Base-by-base conservation (phyloP, 257 asterid genomes). In the Solanum lycopersicoides region DNA sequence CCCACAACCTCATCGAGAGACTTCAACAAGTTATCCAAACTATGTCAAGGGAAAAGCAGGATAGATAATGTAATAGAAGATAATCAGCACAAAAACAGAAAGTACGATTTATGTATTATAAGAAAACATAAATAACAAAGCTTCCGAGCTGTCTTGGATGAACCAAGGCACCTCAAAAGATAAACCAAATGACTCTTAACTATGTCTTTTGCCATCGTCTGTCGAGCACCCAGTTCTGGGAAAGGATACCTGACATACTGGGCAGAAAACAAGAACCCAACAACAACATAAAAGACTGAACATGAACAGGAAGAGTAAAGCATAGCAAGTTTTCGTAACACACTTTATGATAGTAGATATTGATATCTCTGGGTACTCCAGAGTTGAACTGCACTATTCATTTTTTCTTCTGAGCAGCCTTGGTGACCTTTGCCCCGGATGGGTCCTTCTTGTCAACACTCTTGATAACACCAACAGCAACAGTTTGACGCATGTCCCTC, bases 341-440 rank as follows among this genome's bases (percentile, higher is more conserved):
- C 28, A 34, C 75, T 69, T 85, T 88, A 71, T 88, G 87, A 20
- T 60, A 87, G 41, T 39, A 71, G 87, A 41, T 85, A 59, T 60
- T 50, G 85, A 41, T 87, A 59, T 47, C 68, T 9, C 9, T 14
- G 45, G 20, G 13, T 30, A 18, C 25, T 16, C 72, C 66, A 79
- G 68, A 16, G 66, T 59, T 74, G 73, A 56, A 87, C 83, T 44
- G 90, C 77, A 83, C 85, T 37, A 13, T 89, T 95, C 94, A 94
- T 90, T 95, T 94, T 91, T 93, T 94, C 95, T 95, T 95, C 21
- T 72, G 95, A 16, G 98, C 98, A 83, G 97, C 98, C 94, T 95
- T 94, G 89, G 97, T 94, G 59, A 94, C 93, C 93, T 94, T 94
- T 35, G 97, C 97, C 20, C 95, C 97, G 7, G 92, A 42, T 5